These are phyloP conservation scores for Kockovaella imperatae DNA, from an alignment of 768 basidiomycete genomes.

Conservation along the genomic window DNA sequence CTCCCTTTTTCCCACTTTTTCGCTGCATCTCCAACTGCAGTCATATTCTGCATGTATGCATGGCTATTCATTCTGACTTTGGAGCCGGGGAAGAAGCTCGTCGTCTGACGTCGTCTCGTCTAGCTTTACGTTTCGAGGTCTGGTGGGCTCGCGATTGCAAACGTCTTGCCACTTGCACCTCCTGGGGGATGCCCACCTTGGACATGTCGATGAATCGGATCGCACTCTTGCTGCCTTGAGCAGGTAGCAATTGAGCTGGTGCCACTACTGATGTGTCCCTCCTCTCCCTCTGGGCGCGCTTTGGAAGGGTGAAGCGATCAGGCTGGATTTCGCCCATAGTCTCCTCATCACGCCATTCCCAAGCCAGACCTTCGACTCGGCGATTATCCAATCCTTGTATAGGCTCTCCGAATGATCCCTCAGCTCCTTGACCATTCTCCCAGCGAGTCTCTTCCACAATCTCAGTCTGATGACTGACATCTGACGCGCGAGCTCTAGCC, in stretches of 20 bases:
- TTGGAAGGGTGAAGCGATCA: background rate
- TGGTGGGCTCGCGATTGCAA: too few relatives aligned
- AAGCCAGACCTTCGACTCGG: conserved; percentile 35
- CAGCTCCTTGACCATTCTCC: conserved; percentile 27
- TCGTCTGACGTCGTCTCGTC: too few relatives aligned
- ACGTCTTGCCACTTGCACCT: background rate
- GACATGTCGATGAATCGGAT: conserved; percentile 13
- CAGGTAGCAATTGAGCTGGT: background rate
- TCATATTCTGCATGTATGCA: too few relatives aligned
- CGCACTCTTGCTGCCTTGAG: background rate
- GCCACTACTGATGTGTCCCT: conserved; percentile 1
- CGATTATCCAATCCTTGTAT: background rate
- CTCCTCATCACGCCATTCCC: conserved; percentile 39
- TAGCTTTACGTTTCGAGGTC: too few relatives aligned
- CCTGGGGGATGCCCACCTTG: background rate
- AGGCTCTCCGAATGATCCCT: conserved; percentile 26
- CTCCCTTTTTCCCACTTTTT: background rate
- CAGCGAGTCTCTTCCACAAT: conserved; percentile 31
- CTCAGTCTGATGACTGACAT: conserved; percentile 27
- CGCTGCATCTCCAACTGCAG: too few relatives aligned
- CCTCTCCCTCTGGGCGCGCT: background rate
- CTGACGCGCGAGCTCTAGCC: conserved; percentile 11
- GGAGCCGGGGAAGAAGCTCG: too few relatives aligned
- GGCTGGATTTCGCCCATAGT: conserved; percentile 7
- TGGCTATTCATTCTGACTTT: too few relatives aligned